Conservation (phyloP, 2,329 filamentous ascomycete genomes). For the Daldinia sp. region DNA sequence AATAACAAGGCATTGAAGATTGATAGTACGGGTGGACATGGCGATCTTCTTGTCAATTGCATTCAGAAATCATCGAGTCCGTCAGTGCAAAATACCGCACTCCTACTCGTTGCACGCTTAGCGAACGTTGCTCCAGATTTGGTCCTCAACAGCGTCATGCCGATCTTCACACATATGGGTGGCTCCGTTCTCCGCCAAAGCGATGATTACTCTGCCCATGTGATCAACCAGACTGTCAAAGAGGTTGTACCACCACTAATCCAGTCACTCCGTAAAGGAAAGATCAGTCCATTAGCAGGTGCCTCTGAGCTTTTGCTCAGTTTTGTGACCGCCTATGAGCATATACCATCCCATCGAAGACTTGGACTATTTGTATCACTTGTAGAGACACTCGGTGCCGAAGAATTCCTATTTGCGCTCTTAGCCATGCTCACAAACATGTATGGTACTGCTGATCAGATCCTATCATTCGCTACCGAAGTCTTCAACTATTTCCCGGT, state of each 20-base stretch:
- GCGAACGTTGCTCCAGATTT: slow-evolving; percentile 89
- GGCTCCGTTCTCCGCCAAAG: slow-evolving; percentile 89
- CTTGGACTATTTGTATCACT: slow-evolving; percentile 85
- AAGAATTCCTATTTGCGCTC: slow-evolving; percentile 88
- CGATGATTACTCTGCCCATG: slow-evolving; percentile 96
- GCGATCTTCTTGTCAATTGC: slow-evolving; percentile 92
- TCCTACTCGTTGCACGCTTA: slow-evolving; percentile 86
- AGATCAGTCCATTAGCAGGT: slow-evolving; percentile 78
- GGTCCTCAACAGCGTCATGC: slow-evolving; percentile 97
- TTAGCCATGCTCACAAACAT: slow-evolving; percentile 90
- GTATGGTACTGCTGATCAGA: slow-evolving; percentile 78
- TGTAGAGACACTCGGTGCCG: slow-evolving; percentile 82
- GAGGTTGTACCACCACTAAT: slow-evolving; percentile 93
- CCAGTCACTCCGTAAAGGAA: slow-evolving; percentile 81
- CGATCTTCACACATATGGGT: slow-evolving; percentile 98
- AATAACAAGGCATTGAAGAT: slow-evolving; percentile 68
- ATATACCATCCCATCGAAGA: slow-evolving; percentile 88
- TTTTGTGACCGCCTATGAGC: slow-evolving; percentile 95
- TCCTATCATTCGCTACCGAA: slow-evolving; percentile 77
- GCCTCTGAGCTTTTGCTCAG: slow-evolving; percentile 91
- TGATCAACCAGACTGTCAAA: slow-evolving; percentile 93
- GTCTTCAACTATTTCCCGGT: slow-evolving; percentile 77
- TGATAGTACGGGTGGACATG: slow-evolving; percentile 81
- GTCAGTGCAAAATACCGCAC: slow-evolving; percentile 90
- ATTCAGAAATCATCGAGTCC: slow-evolving; percentile 91